phyloP scores from a whole-genome alignment of 768 basidiomycete genomes.

The Phaeotremella fagi region DNA sequence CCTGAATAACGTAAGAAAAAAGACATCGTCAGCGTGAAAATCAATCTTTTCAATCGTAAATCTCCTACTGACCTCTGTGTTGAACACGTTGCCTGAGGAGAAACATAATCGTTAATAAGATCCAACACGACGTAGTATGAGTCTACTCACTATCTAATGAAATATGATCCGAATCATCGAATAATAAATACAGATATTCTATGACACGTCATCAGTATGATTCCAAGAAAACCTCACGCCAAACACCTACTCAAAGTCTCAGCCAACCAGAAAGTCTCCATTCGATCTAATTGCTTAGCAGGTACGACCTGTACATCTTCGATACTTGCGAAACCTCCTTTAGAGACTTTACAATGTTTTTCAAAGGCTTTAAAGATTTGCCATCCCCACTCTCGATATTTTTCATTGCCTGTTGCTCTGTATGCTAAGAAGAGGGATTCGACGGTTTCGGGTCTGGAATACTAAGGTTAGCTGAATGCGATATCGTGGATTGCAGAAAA shows the following conservation, averaged over 20 bases:
- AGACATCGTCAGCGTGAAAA: constrained; percentile 3
- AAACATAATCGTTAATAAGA: constrained; percentile 13
- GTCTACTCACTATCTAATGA: constrained; percentile 64
- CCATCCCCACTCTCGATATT: constrained; percentile 82
- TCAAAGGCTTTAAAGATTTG: constrained; percentile 83
- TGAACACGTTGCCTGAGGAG: constrained; percentile 72
- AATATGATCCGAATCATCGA: constrained; percentile 66
- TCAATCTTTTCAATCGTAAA: constrained; percentile 2
- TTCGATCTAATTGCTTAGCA: constrained; percentile 69
- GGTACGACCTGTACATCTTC: constrained; percentile 77
- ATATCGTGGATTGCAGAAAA: not conserved
- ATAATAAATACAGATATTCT: constrained; percentile 82
- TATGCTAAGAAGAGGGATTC: constrained; percentile 89
- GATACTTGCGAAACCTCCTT: constrained; percentile 78
- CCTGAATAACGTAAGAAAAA: constrained; percentile 50
- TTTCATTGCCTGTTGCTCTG: constrained; percentile 76
- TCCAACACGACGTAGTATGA: not conserved
- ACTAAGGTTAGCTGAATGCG: too few relatives aligned
- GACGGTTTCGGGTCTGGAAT: constrained; percentile 84
- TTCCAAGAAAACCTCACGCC: not conserved
- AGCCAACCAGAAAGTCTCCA: constrained; percentile 93
- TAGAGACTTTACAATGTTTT: constrained; percentile 67
- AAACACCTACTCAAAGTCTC: constrained; percentile 38
- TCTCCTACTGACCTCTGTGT: constrained; percentile 66
- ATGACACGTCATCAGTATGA: not conserved